Base-by-base conservation (phyloP, 2,329 filamentous ascomycete genomes). In the Thermothelomyces thermophilus region DNA sequence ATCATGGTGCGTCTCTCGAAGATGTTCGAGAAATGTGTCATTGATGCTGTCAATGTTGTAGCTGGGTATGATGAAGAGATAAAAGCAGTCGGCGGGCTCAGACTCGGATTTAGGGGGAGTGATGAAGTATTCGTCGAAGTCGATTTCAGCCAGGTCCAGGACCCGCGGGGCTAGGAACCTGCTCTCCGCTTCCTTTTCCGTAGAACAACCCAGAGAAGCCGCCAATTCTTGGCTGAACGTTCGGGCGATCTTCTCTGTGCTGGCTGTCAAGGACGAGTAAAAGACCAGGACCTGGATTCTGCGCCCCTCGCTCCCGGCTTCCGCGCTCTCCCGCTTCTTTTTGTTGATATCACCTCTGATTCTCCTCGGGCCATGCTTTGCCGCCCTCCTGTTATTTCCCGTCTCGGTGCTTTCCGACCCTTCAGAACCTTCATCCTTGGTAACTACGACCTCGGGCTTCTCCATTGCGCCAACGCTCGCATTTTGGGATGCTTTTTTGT, bases 31-130 rank as follows among this genome's bases (percentile, higher is more conserved):
- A 65, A 97, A 90, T 14, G 82, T 91, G 62, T 90, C 86, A 58
- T 95, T 81, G 58, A 94, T 86, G 7, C 87, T 91, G 62, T 96
- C 91, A 62, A 96, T 95, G 63, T 97, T 94, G 73, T 96, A 97
- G 56, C 87, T 90, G 0, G 91, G 93, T 3, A 96, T 68, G 33
- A 97, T 70, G 48, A 97, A 75, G 34, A 94, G 73, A 68, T 97
- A 98, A 60, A 96, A 83, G 59, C 84, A 80, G 54, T 83, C 80
- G 2, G 76, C 70, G 17, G 70, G 68, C 19, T 64, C 64, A 5
- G 63, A 61, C 13, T 67, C 68, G n/a, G 73, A 66, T 63, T 86
- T 86, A 0, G 90, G 89, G 1, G 83, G 79, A 2, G 76, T 79
- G 51, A 95, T 82, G 63, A 97, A 97, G 68, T 86, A 95, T 63